Percentiles rank a stretch among this genome's conserved stretches.
phyloP scores from a whole-genome alignment of 2,329 filamentous ascomycete species.

The Arthrobotrys pseudoclavata region DNA sequence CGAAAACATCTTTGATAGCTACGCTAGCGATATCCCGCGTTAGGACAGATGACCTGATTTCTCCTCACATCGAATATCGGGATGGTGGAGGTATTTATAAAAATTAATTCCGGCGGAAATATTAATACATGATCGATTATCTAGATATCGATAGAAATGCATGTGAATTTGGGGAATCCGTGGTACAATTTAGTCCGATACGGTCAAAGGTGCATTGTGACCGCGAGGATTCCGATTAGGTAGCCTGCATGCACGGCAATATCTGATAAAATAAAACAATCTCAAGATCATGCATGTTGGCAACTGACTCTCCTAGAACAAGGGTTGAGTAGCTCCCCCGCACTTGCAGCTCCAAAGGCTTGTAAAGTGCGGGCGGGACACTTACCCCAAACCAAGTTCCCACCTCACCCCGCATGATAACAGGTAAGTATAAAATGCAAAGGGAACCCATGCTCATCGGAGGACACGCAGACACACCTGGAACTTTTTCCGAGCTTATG shows the following conservation, averaged over 20 bases:
- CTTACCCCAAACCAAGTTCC: conserved; percentile 24
- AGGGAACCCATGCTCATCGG: conserved; percentile 48
- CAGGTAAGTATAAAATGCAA: too few relatives aligned
- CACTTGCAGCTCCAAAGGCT: conserved; percentile 10
- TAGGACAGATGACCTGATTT: not conserved
- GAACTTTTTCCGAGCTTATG: conserved; percentile 31
- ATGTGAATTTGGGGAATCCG: too few relatives aligned
- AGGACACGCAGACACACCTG: conserved; percentile 48
- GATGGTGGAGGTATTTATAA: not conserved
- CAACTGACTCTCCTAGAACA: not conserved
- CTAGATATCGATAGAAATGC: too few relatives aligned
- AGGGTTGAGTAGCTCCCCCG: conserved; percentile 12
- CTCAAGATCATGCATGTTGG: not conserved
- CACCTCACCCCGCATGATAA: conserved; percentile 58
- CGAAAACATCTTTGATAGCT: not conserved
- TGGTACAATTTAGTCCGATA: too few relatives aligned
- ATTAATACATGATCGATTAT: too few relatives aligned
- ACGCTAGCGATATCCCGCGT: not conserved
- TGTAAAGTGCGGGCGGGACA: not conserved
- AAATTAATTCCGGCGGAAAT: too few relatives aligned
- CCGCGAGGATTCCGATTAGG: not conserved
- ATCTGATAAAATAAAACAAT: not conserved
- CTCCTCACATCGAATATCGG: not conserved
- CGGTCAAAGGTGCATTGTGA: too few relatives aligned
- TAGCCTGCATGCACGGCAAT: not conserved